Evolutionary conservation across 2,329 filamentous ascomycete species (phyloP).

Genomic region (Rhynchosporium secalis): DNA sequence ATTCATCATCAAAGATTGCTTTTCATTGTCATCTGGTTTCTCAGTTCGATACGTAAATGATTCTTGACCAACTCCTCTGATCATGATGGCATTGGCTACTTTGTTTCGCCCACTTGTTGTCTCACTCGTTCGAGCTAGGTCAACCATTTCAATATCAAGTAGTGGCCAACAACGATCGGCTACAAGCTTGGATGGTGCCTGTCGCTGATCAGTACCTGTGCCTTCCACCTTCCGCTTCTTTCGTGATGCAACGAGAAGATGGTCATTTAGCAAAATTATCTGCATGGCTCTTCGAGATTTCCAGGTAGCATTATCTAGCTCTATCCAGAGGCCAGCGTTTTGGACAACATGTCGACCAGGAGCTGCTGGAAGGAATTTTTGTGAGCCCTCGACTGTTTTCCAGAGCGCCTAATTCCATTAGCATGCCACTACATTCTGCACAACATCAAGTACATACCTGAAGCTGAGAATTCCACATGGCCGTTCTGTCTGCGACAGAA

Average conservation of each 20-base stretch:
- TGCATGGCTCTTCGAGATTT: constrained; percentile 88
- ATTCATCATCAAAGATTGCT: constrained; percentile 77
- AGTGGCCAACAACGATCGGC: constrained; percentile 94
- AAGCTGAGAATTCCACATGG: constrained; percentile 69
- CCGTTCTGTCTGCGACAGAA: constrained; percentile 73
- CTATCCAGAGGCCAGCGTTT: constrained; percentile 91
- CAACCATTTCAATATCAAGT: constrained; percentile 88
- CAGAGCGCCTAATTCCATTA: constrained; percentile 65
- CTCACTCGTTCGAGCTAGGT: constrained; percentile 71
- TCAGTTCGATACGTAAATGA: constrained; percentile 94
- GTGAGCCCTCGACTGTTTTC: constrained; percentile 96
- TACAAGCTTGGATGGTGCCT: constrained; percentile 70
- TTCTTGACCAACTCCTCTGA: constrained; percentile 81
- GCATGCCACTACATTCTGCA: background rate
- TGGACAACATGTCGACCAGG: constrained; percentile 91
- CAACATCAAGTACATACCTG: constrained; percentile 35
- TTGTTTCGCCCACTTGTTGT: constrained; percentile 58
- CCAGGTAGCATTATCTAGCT: constrained; percentile 96
- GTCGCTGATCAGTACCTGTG: constrained; percentile 48
- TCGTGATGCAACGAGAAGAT: constrained; percentile 83
- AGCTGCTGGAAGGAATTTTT: constrained; percentile 91
- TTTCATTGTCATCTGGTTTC: constrained; percentile 75
- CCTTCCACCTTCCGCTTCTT: constrained; percentile 89
- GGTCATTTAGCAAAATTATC: constrained; percentile 90
- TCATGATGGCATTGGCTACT: constrained; percentile 83